Conservation (phyloP, 2,329 filamentous ascomycete species). For the Mariannaea sp. region DNA sequence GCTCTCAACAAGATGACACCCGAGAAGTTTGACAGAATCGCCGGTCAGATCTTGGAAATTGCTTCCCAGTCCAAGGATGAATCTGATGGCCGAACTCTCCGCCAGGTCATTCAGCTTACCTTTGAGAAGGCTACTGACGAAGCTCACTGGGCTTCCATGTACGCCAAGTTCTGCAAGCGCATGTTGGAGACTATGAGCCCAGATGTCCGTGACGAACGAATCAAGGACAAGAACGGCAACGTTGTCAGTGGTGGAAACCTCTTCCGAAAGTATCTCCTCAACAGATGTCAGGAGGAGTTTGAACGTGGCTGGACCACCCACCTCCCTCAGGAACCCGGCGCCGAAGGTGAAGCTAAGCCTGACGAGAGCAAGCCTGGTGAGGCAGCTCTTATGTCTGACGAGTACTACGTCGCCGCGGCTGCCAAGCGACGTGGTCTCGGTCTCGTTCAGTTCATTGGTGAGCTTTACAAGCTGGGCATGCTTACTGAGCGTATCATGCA, state of each 20-base stretch:
- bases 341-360: slow-evolving; percentile 53
- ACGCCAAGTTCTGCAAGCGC: slow-evolving; percentile 96
- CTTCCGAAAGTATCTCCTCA: slow-evolving; percentile 98
- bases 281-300: slow-evolving; percentile 98
- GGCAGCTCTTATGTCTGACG: slow-evolving; percentile 85
- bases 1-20: slow-evolving; percentile 99
- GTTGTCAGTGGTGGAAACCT: slow-evolving; percentile 90
- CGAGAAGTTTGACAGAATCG: slow-evolving; percentile 96
- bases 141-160: slow-evolving; percentile 98
- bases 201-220: slow-evolving; percentile 93
- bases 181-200: slow-evolving; percentile 96
- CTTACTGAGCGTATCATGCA: slow-evolving; percentile 99
- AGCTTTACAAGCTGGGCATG: slow-evolving; percentile 98
- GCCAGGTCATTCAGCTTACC: slow-evolving; percentile 97
- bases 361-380: slow-evolving; percentile 64
- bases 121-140: slow-evolving; percentile 99
- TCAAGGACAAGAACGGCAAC: slow-evolving; percentile 86
- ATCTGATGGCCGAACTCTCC: slow-evolving; percentile 87
- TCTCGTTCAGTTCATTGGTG: slow-evolving; percentile 98
- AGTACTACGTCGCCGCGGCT: slow-evolving; percentile 92
- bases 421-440: slow-evolving; percentile 96
- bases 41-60: slow-evolving; percentile 90
- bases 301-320: slow-evolving; percentile 96
- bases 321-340: slow-evolving; percentile 77
- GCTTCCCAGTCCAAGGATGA: slow-evolving; percentile 96